phyloP scores from a whole-genome alignment of 331 rosid species.

The Quercus phellos region DNA sequence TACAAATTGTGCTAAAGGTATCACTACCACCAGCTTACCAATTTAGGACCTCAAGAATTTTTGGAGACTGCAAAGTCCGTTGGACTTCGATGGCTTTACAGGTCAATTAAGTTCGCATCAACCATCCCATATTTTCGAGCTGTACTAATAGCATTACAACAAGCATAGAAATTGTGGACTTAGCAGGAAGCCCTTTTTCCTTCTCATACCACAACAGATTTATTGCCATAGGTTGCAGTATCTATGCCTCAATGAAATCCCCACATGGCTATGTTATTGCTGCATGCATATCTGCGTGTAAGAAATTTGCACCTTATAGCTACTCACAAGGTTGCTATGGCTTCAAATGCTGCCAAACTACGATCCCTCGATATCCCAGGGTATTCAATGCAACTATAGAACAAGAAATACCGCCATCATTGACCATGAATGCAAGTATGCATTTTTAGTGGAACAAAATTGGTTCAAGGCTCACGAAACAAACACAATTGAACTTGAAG shows the following conservation, averaged over 20 bases:
- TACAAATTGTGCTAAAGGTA: too few species aligned
- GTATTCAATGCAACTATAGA: background rate
- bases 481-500: too few species aligned
- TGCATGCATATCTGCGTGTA: background rate
- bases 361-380: too few species aligned
- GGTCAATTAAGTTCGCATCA: background rate
- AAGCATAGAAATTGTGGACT: background rate
- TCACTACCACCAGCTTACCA: too few species aligned
- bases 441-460: background rate
- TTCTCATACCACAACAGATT: background rate
- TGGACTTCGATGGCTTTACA: too few species aligned
- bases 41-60: too few species aligned
- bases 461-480: background rate
- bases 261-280: background rate
- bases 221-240: background rate
- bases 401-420: background rate
- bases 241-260: background rate
- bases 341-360: background rate
- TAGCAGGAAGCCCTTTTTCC: background rate
- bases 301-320: too few species aligned
- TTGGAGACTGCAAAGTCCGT: too few species aligned
- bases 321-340: background rate
- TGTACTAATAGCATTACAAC: background rate
- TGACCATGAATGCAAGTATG: background rate
- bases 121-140: background rate